Conservation (phyloP, 2,329 filamentous ascomycete genomes). For the Pseudogymnoascus sp. region DNA sequence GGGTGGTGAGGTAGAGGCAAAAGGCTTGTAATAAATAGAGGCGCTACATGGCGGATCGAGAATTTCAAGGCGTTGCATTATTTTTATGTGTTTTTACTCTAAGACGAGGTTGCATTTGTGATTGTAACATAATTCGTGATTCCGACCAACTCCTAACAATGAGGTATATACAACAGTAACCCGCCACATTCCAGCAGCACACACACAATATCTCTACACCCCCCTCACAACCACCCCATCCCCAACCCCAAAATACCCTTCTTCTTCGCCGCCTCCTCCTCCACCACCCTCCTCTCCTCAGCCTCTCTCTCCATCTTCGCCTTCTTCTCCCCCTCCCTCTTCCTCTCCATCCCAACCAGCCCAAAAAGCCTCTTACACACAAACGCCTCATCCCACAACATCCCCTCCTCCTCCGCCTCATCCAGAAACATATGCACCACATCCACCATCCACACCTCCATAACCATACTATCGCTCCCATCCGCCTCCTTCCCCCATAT, state of each 20-base stretch:
- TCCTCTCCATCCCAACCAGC: slow-evolving; percentile 42
- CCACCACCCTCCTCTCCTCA: background rate
- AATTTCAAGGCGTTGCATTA: slow-evolving; percentile 4
- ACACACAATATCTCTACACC: background rate
- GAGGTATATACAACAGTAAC: slow-evolving; percentile 1
- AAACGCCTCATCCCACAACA: slow-evolving; percentile 42
- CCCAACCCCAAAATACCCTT: slow-evolving; percentile 2
- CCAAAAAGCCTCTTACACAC: slow-evolving; percentile 48
- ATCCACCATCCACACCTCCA: slow-evolving; percentile 20
- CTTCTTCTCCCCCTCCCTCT: slow-evolving; percentile 24
- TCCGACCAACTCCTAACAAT: background rate
- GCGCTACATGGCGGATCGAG: slow-evolving; percentile 8
- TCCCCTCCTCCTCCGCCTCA: slow-evolving; percentile 32
- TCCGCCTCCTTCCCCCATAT: slow-evolving; percentile 23
- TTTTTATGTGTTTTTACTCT: background rate
- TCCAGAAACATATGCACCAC: background rate
- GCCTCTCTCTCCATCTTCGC: background rate
- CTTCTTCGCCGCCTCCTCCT: background rate
- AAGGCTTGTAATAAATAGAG: slow-evolving; percentile 6
- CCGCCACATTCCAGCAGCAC: background rate
- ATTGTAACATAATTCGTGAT: background rate
- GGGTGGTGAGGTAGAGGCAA: background rate
- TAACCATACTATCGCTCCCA: background rate
- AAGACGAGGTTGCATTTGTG: background rate
- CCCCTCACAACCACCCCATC: slow-evolving; percentile 7